Evolutionary conservation across 2,329 filamentous ascomycete species (phyloP).

Genomic region (Talaromyces islandicus): DNA sequence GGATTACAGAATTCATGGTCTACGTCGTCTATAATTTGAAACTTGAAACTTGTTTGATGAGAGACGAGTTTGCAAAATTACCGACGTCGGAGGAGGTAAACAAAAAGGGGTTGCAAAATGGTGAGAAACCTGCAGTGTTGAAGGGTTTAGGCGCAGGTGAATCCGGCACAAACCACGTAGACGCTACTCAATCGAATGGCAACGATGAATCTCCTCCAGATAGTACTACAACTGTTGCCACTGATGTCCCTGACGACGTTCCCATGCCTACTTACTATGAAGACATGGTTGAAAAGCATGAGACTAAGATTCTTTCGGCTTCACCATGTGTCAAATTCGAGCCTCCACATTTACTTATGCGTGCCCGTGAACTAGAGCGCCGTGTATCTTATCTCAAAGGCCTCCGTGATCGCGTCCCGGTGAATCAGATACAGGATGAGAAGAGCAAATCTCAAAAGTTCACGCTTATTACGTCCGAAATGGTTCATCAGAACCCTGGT

Average conservation of each 20-base stretch:
- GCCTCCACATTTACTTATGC: slow-evolving; percentile 87
- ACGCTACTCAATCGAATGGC: slow-evolving; percentile 13
- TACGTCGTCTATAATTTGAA: slow-evolving; percentile 98
- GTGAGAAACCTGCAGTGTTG: slow-evolving; percentile 6
- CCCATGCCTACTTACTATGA: slow-evolving; percentile 90
- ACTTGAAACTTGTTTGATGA: slow-evolving; percentile 87
- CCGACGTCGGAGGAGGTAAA: slow-evolving; percentile 53
- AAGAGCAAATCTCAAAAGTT: slow-evolving; percentile 66
- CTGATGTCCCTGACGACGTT: slow-evolving; percentile 66
- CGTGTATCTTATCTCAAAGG: slow-evolving; percentile 75
- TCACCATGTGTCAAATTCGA: slow-evolving; percentile 96
- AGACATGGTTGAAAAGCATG: slow-evolving; percentile 87
- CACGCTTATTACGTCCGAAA: slow-evolving; percentile 86
- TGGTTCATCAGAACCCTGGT: slow-evolving; percentile 80
- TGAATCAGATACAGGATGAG: slow-evolving; percentile 48
- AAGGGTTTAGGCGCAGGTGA: slow-evolving; percentile 2
- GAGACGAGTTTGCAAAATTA: slow-evolving; percentile 84
- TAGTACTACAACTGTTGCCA: slow-evolving; percentile 11
- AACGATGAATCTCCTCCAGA: slow-evolving; percentile 14
- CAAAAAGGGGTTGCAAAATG: slow-evolving; percentile 12
- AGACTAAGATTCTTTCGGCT: slow-evolving; percentile 87
- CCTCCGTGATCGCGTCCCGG: slow-evolving; percentile 71
- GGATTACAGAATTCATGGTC: slow-evolving; percentile 96
- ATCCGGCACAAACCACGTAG: slow-evolving; percentile 3
- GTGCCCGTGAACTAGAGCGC: slow-evolving; percentile 83